Base-by-base conservation (phyloP, 2,329 filamentous ascomycete genomes). In the Herpotrichia juniperi region DNA sequence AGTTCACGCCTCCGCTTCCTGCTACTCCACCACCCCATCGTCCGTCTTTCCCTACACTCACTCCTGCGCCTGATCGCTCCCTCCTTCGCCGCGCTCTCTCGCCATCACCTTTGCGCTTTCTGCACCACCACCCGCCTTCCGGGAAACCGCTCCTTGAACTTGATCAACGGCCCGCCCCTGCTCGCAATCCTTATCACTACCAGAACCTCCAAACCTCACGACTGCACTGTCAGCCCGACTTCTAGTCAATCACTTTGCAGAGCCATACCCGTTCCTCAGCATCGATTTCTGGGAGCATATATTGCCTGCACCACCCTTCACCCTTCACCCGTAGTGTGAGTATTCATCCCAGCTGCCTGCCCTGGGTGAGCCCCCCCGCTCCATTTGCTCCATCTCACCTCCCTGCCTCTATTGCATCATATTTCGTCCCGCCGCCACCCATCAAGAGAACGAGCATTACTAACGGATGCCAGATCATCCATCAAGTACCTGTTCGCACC, bases 71-170 rank as follows among this genome's bases (percentile, higher is more conserved):
- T 46, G 45, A 48, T 69, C 68, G 68, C 71, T 72, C 66, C 66
- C 64, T 72, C 70, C 64, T 72, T 72, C 67, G 59, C 56, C 63
- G 62, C 70, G 63, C 66, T 71, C 70, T 57, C 67, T 72, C 67
- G 62, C 47, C 54, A 67, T 60, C 56, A 59, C 59, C 67, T 64
- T 57, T 64, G 66, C 60, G 62, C 56, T 59, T 63, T 61, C 52
- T 59, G 56, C 46, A 25, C 54, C 58, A 55, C 68, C 50, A 51
- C 66, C 65, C 67, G 53, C 54, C 46, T 40, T 24, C 57, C 59
- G 65, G 68, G 71, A 73, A 73, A 60, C 66, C 64, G 68, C 71
- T 72, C 69, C 68, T 72, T 73, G 66, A 68, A 63, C 61, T 63
- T 46, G 63, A 58, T 56, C 62, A 48, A 59, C 61, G 61, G 61